These are phyloP conservation scores for Trichoderma atrobrunneum DNA, from an alignment of 2,329 filamentous ascomycete species.

Conservation along the genomic window DNA sequence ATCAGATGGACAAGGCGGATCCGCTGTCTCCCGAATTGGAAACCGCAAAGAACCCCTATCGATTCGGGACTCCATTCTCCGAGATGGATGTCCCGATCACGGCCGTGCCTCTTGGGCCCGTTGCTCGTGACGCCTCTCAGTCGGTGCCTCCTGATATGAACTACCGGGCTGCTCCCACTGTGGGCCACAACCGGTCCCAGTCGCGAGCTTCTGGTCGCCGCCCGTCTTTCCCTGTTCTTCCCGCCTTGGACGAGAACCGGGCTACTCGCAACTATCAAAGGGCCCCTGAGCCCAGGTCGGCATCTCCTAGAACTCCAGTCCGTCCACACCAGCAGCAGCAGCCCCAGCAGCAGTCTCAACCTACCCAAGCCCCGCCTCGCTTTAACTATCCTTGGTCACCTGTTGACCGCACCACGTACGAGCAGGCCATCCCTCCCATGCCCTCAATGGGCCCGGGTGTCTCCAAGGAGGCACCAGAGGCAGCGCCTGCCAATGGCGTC, in stretches of 20 bases:
- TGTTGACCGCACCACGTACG: constrained; percentile 43
- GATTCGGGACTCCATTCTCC: constrained; percentile 82
- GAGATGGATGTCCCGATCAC: constrained; percentile 87
- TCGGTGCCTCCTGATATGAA: constrained; percentile 94
- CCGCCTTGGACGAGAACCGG: constrained; percentile 65
- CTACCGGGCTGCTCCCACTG: constrained; percentile 54
- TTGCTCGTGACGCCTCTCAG: constrained; percentile 77
- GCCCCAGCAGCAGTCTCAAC: constrained; percentile 32
- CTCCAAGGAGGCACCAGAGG: constrained; percentile 31
- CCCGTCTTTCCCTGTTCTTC: constrained; percentile 66
- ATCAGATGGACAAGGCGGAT: constrained; percentile 51
- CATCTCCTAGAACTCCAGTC: constrained; percentile 36
- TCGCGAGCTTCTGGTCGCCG: constrained; percentile 59
- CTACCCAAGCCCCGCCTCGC: constrained; percentile 52
- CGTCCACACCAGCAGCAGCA: constrained; percentile 19
- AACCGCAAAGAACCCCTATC: constrained; percentile 61
- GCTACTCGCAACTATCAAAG: constrained; percentile 39
- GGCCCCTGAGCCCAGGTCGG: constrained; percentile 34
- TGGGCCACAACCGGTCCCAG: constrained; percentile 42
- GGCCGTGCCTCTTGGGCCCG: constrained; percentile 64
- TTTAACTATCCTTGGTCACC: constrained; percentile 57
- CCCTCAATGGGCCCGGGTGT: constrained; percentile 22
- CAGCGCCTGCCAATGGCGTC: constrained; percentile 48
- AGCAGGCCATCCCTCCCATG: constrained; percentile 44
- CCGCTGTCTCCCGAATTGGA: constrained; percentile 55